Evolutionary conservation across 768 basidiomycete genomes (phyloP), one percentile per base, ranked within the genome.

Genomic region (Dioszegia crocea): DNA sequence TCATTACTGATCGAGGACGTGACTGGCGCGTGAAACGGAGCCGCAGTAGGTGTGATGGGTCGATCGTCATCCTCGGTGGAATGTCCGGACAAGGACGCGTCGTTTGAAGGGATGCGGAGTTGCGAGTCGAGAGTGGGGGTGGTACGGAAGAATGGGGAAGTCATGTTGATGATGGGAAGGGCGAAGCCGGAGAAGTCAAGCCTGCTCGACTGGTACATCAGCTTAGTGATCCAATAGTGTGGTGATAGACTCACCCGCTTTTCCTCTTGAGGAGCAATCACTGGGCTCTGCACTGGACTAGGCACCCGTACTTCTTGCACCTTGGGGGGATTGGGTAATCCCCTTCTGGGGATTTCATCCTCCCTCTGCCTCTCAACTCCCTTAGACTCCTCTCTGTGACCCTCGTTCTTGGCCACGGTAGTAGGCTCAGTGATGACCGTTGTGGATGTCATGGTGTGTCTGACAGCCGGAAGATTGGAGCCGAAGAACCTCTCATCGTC

Each of bases 31-130:
- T 6, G 8, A 33, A 14, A 14, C 33, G 51, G 17, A 41, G n/a
- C n/a, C n/a, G n/a, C n/a, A n/a, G n/a, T n/a, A n/a, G 72, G 74
- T 4, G 75, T 74, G 44, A 71, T 43, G 3, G 75, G 73, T 46
- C 67, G 57, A 17, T 58, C 67, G n/a, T 50, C 39, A 4, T 56
- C 52, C 31, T 59, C 31, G 21, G 45, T 45, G 10, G 56, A 56
- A 41, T 60, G 27, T 33, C 36, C 50, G 1, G 39, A 31, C 41
- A 48, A 16, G 29, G 53, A 24, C 26, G 60, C 26, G 8, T 49
- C 56, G 19, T 63, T 62, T n/a, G 60, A 59, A 11, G 67, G 65
- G 33, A 33, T 57, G 21, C 45, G 39, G 19, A 40, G 26, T 26
- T 54, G 43, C 1, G 61, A 36, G 50, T 55, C 36, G 56, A 53